Conservation (phyloP, 2,329 filamentous ascomycete genomes). For the Rutstroemia sp. region DNA sequence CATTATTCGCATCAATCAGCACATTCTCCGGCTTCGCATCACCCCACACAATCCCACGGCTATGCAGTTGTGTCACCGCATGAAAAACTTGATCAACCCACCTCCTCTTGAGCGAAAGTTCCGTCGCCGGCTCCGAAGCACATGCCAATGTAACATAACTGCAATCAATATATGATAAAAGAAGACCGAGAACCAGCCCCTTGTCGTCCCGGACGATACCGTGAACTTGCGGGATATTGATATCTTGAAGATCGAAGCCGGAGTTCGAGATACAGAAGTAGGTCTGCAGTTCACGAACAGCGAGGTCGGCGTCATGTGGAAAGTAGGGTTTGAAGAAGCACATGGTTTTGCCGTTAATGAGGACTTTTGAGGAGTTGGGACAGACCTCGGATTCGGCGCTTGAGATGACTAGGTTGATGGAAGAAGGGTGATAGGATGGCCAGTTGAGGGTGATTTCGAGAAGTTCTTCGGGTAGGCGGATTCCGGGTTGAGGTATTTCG, state of each 20-base stretch:
- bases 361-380: neutral
- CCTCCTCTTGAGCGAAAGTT: slow-evolving; percentile 12
- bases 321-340: neutral
- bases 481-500: neutral
- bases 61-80: slow-evolving; percentile 13
- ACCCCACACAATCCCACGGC: slow-evolving; percentile 18
- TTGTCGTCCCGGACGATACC: slow-evolving; percentile 16
- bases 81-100: slow-evolving; percentile 19
- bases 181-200: slow-evolving; percentile 14
- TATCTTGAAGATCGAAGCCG: neutral
- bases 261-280: neutral
- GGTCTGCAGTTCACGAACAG: neutral
- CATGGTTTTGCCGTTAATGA: neutral
- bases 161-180: slow-evolving; percentile 19
- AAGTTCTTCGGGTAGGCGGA: neutral
- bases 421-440: neutral
- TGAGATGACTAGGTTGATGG: neutral
- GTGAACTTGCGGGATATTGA: slow-evolving; percentile 5
- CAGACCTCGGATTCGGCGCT: neutral
- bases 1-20: slow-evolving; percentile 13
- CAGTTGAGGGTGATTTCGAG: neutral
- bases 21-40: slow-evolving; percentile 22
- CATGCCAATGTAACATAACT: slow-evolving; percentile 13
- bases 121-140: slow-evolving; percentile 12
- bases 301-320: neutral